phyloP scores from a whole-genome alignment of 345 rosid species.

The Limnanthes douglasii region DNA sequence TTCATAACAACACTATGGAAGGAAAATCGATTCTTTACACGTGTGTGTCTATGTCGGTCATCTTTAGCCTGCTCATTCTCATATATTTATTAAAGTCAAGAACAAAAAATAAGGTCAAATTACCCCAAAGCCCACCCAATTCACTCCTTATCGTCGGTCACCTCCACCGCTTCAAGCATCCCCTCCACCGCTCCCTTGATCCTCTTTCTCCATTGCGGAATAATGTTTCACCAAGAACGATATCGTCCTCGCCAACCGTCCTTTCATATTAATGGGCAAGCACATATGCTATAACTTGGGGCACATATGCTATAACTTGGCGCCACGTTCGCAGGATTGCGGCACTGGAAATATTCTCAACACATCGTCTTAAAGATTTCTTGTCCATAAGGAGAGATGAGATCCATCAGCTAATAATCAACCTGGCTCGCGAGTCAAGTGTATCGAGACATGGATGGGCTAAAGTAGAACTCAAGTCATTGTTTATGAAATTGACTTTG shows the following conservation, averaged over 20 bases:
- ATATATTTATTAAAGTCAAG: too few species aligned
- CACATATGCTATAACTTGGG: constrained; percentile 21
- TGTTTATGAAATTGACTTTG: constrained; percentile 12
- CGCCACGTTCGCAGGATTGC: constrained; percentile 20
- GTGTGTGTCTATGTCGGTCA: too few species aligned
- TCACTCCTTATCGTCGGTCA: constrained; percentile 13
- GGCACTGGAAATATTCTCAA: constrained; percentile 17
- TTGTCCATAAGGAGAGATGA: constrained; percentile 11
- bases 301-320: constrained; percentile 25
- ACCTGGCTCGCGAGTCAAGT: constrained; percentile 5
- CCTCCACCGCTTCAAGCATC: constrained; percentile 12
- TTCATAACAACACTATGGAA: too few species aligned
- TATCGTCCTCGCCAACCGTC: constrained; percentile 20
- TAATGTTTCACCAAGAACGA: constrained; percentile 28
- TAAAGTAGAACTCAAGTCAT: constrained; percentile 7
- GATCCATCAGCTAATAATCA: constrained; percentile 7
- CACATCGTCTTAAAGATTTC: constrained; percentile 13
- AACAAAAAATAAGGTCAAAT: too few species aligned
- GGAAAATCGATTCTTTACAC: too few species aligned
- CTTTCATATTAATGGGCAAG: constrained; percentile 16
- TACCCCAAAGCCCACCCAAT: constrained; percentile 9
- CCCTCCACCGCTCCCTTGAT: constrained; percentile 13
- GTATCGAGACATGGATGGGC: neutral
- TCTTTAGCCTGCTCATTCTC: too few species aligned
- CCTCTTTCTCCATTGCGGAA: constrained; percentile 13